These are phyloP conservation scores for Bonnemaisonia californica DNA, from an alignment of 31 red algal genomes.

Conservation along the genomic window DNA sequence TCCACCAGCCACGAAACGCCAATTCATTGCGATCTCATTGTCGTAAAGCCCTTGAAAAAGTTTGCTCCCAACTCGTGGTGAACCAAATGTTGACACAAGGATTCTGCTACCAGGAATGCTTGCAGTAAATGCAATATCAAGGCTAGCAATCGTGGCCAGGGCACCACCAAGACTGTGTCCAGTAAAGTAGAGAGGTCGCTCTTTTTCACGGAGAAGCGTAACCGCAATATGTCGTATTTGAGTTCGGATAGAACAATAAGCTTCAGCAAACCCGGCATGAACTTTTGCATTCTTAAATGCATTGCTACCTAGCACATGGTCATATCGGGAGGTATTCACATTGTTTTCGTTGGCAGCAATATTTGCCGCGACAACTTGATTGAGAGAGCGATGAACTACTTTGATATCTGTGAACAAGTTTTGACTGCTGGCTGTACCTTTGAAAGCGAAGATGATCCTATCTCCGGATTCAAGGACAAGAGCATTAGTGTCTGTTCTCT, in stretches of 20 bases:
- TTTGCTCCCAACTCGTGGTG: conserved; percentile 82
- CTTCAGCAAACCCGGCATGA: conserved; percentile 83
- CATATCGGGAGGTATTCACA: neutral
- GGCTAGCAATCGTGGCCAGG: conserved; percentile 74
- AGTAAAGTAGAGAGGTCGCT: conserved; percentile 67
- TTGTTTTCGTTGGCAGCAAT: neutral
- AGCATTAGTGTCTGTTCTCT: conserved; percentile 75
- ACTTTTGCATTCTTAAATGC: conserved; percentile 57
- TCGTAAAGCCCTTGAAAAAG: conserved; percentile 83
- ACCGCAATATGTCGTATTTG: conserved; percentile 23
- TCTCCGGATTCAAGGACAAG: conserved; percentile 71
- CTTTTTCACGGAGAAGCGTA: conserved; percentile 43
- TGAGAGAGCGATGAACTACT: conserved; percentile 47
- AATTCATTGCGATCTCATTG: conserved; percentile 65
- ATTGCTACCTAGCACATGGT: conserved; percentile 1
- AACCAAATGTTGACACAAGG: conserved; percentile 73
- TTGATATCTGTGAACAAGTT: conserved; percentile 84
- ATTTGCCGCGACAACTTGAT: conserved; percentile 33
- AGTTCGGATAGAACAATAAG: conserved; percentile 60
- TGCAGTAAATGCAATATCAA: conserved; percentile 55
- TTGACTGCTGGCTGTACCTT: conserved; percentile 73
- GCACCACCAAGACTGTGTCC: conserved; percentile 93
- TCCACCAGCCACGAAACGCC: conserved; percentile 71
- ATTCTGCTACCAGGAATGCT: conserved; percentile 39
- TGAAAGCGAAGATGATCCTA: conserved; percentile 83